Percentiles rank a stretch among this genome's conserved stretches.
Conservation (phyloP, 768 basidiomycete species). For the Suillus subluteus region DNA sequence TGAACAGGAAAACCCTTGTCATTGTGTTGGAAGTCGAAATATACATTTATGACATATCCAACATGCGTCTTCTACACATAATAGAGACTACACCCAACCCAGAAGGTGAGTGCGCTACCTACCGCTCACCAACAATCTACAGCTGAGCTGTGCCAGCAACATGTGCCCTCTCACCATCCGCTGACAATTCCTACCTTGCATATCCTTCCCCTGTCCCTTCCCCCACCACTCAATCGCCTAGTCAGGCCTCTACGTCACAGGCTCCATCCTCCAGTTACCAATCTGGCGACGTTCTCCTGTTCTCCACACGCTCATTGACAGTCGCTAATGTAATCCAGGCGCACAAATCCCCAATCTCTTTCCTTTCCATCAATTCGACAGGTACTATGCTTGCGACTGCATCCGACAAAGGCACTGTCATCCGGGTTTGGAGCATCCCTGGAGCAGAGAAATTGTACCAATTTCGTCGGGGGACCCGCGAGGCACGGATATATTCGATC, state of each 20-base stretch:
- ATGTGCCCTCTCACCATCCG: constrained; percentile 91
- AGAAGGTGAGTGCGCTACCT: constrained; percentile 60
- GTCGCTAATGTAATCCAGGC: constrained; percentile 97
- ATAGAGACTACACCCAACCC: constrained; percentile 97
- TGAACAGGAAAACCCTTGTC: constrained; percentile 95
- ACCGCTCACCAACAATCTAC: constrained; percentile 10
- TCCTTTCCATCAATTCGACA: constrained; percentile 80
- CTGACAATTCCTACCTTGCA: constrained; percentile 92
- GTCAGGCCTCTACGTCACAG: constrained; percentile 40
- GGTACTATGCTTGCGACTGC: constrained; percentile 93
- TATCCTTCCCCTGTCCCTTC: constrained; percentile 96
- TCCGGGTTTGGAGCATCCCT: constrained; percentile 91
- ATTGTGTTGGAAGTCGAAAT: constrained; percentile 98
- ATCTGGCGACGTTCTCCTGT: constrained; percentile 89
- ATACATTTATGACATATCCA: constrained; percentile 98
- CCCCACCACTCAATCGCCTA: constrained; percentile 60
- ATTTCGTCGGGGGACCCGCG: constrained; percentile 89
- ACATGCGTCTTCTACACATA: constrained; percentile 96
- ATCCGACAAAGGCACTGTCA: constrained; percentile 95
- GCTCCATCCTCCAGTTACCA: constrained; percentile 47
- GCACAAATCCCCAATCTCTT: constrained; percentile 92
- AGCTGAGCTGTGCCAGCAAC: constrained; percentile 61
- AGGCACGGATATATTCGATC: constrained; percentile 82
- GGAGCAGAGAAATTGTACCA: constrained; percentile 94
- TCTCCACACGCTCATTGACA: constrained; percentile 89